Base-by-base conservation (phyloP, 1,139 yeast species). In the Pichia inconspicua region DNA sequence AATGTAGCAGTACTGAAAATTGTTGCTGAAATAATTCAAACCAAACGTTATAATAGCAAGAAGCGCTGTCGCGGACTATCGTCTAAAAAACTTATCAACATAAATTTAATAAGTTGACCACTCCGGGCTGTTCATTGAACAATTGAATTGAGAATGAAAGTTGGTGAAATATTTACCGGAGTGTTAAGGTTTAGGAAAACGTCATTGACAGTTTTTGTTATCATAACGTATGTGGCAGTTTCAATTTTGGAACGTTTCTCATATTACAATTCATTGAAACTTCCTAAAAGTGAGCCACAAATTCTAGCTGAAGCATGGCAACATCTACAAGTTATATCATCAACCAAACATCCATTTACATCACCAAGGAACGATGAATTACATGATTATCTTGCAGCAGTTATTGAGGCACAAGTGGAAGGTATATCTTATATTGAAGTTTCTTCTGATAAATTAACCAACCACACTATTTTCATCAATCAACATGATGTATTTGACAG, bases 311-410 rank as follows among this genome's bases (percentile, higher is more conserved):
- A 44, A 11, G 39, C 54, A 2, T 53, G 56, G 56, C 42, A 48
- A 10, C 45, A 49, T 32, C 40, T 53, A 15, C 53, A 52, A 32
- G 31, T 48, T 4, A 45, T 53, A 11, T 53, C 56, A 3, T 39
- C 52, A 5, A 22, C 46, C 2, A 49, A 48, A 34, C 97, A 90
- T 65, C 88, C 96, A 0, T 89, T 84, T 64, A 78, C 80, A 28
- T 82, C 96, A 0, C 75, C 71, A 48, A 86, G 82, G 8, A 89
- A 88, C 64, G 95, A 84, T 61, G 70, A 67, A 30, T 88, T 88
- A 14, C 92, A 85, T 62, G 82, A 80, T 54, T 86, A 80, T 60
- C 66, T 90, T 42, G 63, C 78, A 44, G 50, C 61, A 6, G 69
- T 77, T 50, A 77, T 82, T 19, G 48, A 54, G 2, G 49, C 58